phyloP scores from a whole-genome alignment of 1,284 basidiomycete genomes.

The Quambalaria eucalypti region DNA sequence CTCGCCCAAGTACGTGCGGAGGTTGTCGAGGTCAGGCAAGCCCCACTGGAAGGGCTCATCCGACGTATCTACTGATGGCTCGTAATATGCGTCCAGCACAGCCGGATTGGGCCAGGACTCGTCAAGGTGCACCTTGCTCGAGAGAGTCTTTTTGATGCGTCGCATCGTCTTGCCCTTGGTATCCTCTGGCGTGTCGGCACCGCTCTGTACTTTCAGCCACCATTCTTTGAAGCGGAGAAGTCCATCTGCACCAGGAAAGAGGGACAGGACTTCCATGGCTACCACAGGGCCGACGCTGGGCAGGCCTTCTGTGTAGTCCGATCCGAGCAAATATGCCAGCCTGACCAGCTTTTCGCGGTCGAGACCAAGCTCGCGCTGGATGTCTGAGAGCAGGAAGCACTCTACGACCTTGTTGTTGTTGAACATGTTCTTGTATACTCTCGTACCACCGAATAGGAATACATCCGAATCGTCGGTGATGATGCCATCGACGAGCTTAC shows the following conservation, averaged over 20 bases:
- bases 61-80: constrained; percentile 79
- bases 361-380: constrained; percentile 78
- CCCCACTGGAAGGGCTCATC: constrained; percentile 97
- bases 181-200: constrained; percentile 66
- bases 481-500: constrained; percentile 86
- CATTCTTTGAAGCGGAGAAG: constrained; percentile 79
- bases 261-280: constrained; percentile 65
- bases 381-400: constrained; percentile 76
- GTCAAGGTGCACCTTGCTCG: constrained; percentile 61
- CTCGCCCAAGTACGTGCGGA: constrained; percentile 64
- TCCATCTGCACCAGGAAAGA: constrained; percentile 55
- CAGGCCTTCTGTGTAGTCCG: constrained; percentile 96
- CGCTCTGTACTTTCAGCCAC: constrained; percentile 91
- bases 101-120: constrained; percentile 79
- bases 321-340: constrained; percentile 85
- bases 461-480: constrained; percentile 99
- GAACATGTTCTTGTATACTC: constrained; percentile 98
- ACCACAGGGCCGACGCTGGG: constrained; percentile 88
- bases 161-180: constrained; percentile 43
- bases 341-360: constrained; percentile 77
- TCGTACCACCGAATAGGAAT: constrained; percentile 86
- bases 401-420: constrained; percentile 98
- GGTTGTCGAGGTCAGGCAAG: constrained; percentile 72
- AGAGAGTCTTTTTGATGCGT: constrained; percentile 39
- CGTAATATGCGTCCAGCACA: constrained; percentile 78